Percentiles rank a stretch among this genome's conserved stretches.
Conservation (phyloP, 371 early-diverging fungal genomes). For the Saksenaea oblongispora region DNA sequence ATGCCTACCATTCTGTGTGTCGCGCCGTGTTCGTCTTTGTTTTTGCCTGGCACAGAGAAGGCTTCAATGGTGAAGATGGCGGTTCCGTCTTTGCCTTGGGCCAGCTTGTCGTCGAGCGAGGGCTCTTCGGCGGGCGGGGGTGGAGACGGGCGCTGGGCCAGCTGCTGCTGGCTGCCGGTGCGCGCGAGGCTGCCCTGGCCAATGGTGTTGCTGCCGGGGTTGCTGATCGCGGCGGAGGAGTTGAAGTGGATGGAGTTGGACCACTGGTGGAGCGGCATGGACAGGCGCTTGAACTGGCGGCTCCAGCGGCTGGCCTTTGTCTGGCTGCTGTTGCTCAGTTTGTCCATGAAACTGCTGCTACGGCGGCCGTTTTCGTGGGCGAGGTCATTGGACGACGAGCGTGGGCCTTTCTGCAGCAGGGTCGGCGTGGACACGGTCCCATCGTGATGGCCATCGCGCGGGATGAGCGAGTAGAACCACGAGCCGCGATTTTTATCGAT, state of each 20-base stretch:
- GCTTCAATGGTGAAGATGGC: slow-evolving; percentile 43
- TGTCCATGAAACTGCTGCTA: slow-evolving; percentile 18
- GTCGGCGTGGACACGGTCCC: slow-evolving; percentile 7
- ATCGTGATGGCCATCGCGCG: background rate
- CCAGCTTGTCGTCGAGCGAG: background rate
- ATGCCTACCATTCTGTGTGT: slow-evolving; percentile 26
- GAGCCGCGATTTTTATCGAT: slow-evolving; percentile 16
- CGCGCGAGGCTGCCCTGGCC: background rate
- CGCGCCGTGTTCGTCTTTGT: slow-evolving; percentile 3
- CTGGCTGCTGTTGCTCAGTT: slow-evolving; percentile 13
- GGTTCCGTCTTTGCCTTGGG: slow-evolving; percentile 24
- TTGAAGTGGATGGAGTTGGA: slow-evolving; percentile 25
- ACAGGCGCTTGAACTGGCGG: slow-evolving; percentile 24
- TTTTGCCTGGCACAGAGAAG: slow-evolving; percentile 23
- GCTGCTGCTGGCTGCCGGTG: background rate
- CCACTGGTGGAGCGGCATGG: slow-evolving; percentile 21
- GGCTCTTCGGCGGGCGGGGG: background rate
- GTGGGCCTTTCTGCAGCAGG: background rate
- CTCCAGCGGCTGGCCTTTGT: slow-evolving; percentile 16
- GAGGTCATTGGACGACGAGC: background rate
- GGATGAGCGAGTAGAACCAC: slow-evolving; percentile 6
- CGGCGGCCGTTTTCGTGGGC: slow-evolving; percentile 3
- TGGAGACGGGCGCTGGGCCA: background rate
- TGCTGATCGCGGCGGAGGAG: slow-evolving; percentile 18
- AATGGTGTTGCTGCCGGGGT: slow-evolving; percentile 9